Evolutionary conservation across 805 yeast genomes (phyloP).

Genomic region (Myxozyma vanderwaltii): DNA sequence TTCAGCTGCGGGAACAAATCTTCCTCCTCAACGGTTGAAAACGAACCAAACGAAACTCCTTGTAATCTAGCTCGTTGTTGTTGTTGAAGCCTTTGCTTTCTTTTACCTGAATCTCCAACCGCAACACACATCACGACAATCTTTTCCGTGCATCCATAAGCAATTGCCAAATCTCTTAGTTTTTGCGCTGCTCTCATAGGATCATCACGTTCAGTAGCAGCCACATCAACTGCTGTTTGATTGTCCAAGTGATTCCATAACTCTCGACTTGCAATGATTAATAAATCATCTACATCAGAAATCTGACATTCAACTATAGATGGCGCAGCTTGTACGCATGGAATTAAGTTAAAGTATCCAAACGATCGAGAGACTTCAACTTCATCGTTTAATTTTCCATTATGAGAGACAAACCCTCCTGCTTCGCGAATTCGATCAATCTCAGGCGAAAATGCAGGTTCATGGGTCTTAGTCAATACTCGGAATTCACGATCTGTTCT

Average conservation of each 20-base stretch:
- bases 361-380: constrained; percentile 86
- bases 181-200: constrained; percentile 93
- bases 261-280: constrained; percentile 79
- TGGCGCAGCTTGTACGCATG: constrained; percentile 89
- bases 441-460: constrained; percentile 83
- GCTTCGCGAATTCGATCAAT: constrained; percentile 74
- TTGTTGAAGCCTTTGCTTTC: background rate
- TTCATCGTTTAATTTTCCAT: constrained; percentile 81
- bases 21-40: constrained; percentile 37
- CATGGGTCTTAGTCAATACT: constrained; percentile 75
- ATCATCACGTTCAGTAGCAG: constrained; percentile 75
- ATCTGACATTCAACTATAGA: constrained; percentile 64
- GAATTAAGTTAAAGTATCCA: constrained; percentile 82
- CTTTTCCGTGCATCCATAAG: constrained; percentile 84
- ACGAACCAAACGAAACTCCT: constrained; percentile 21
- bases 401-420: constrained; percentile 87
- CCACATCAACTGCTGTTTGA: constrained; percentile 87
- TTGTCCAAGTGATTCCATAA: constrained; percentile 83
- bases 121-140: constrained; percentile 79
- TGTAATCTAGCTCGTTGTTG: constrained; percentile 17
- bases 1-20: constrained; percentile 42
- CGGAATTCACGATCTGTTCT: constrained; percentile 77
- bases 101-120: constrained; percentile 39
- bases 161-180: constrained; percentile 88
- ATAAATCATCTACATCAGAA: constrained; percentile 74